Conservation (phyloP, 257 asterid genomes). For the Capsicum pubescens region DNA sequence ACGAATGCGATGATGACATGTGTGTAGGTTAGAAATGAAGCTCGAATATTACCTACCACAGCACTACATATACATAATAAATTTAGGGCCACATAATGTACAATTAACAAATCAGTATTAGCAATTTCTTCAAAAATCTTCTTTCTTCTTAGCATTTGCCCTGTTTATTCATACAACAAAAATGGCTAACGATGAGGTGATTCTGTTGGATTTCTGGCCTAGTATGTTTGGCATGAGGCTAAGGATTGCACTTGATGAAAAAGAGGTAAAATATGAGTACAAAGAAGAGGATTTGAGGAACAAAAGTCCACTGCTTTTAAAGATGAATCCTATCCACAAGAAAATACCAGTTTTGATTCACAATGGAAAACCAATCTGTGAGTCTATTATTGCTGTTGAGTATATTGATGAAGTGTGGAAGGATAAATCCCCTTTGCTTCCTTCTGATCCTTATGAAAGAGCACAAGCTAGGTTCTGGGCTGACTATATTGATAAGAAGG, state of each 20-base stretch:
- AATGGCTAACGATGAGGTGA: slow-evolving; percentile 36
- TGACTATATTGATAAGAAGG: slow-evolving; percentile 41
- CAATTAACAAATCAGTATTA: background rate
- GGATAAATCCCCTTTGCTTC: slow-evolving; percentile 33
- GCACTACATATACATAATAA: background rate
- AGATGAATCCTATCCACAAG: slow-evolving; percentile 44
- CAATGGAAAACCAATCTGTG: slow-evolving; percentile 40
- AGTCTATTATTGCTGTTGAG: slow-evolving; percentile 35
- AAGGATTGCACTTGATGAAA: slow-evolving; percentile 40
- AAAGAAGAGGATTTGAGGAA: slow-evolving; percentile 35
- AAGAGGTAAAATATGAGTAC: slow-evolving; percentile 36
- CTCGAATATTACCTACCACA: background rate
- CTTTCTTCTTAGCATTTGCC: background rate
- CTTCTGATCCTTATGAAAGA: slow-evolving; percentile 31
- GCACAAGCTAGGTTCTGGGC: slow-evolving; percentile 34
- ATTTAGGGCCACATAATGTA: background rate
- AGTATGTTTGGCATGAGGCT: slow-evolving; percentile 42
- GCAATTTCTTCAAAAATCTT: background rate
- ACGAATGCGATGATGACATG: too few relatives aligned
- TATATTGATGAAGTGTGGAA: slow-evolving; percentile 40
- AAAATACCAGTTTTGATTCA: slow-evolving; percentile 44
- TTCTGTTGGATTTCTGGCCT: slow-evolving; percentile 32
- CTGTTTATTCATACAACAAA: background rate
- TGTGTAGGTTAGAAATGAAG: too few relatives aligned
- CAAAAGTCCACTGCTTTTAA: slow-evolving; percentile 33